Base-by-base conservation (phyloP, 352 stramenopile species). In the Phytopythium montanum region DNA sequence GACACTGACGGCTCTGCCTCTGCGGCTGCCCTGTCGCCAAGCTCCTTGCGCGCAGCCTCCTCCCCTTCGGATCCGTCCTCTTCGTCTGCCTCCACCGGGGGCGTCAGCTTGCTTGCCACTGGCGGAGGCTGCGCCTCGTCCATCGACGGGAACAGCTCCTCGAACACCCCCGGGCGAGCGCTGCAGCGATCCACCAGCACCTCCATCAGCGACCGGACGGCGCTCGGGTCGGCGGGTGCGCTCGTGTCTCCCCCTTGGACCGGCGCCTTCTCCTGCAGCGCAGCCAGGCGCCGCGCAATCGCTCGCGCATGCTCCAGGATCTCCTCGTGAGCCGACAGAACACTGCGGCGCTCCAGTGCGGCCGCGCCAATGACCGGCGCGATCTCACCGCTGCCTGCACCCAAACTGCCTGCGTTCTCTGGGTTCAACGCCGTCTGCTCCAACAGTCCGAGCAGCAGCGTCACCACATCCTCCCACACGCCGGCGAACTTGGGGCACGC, bases 251-350 rank as follows among this genome's bases (percentile, higher is more conserved):
- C 45, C 44, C 13, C 29, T 41, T 28, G 21, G 2, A 31, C 23
- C 29, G 36, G 44, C 31, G 56, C 59, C 25, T 63, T 54, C 13
- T 68, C 61, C 26, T 84, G 68, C 16, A 88, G 53, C 7, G 73
- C 62, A 3, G 69, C 60, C 13, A 92, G 68, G 9, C 79, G 81
- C 23, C 79, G 70, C 10, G 85, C 66, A 48, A 92, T 76, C 9
- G 76, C 78, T 54, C 81, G 81, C 28, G 75, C 73, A 42, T 92
- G 79, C 56, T 88, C 79, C 2, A 90, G 64, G 54, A 92, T 90
- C 55, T 92, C 82, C 45, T 92, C 82, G 38, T 92, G 82, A 0
- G 75, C 73, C 18, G 74, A 84, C 33, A 87, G 58, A 13, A 87
- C 73, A 29, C 73, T 85, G 54, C 81, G 75, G 16, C 81, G 76